These are phyloP conservation scores for Phytophthora syringae DNA, from an alignment of 352 stramenopile genomes.

Conservation along the genomic window DNA sequence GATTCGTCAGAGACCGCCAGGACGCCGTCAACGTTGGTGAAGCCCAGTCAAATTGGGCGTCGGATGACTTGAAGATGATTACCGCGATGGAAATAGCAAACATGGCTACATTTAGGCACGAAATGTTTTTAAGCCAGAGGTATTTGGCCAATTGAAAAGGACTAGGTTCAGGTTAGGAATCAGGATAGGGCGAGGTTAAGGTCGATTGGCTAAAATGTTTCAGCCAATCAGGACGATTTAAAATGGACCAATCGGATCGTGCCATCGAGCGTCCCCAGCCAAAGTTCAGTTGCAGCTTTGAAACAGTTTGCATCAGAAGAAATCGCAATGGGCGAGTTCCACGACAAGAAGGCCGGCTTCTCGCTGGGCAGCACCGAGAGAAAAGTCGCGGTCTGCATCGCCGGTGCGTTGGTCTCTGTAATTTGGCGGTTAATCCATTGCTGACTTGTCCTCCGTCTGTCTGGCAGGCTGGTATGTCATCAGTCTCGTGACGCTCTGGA, in stretches of 20 bases:
- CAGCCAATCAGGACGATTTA: not conserved
- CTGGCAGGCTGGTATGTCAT: constrained; percentile 85
- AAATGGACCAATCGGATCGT: constrained; percentile 10
- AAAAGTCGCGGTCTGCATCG: constrained; percentile 71
- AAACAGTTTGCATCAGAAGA: constrained; percentile 23
- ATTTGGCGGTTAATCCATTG: not conserved
- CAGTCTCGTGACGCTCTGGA: constrained; percentile 85
- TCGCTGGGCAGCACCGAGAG: constrained; percentile 42
- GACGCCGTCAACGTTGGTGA: not conserved
- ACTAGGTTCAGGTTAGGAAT: too few relatives aligned
- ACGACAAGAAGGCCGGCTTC: constrained; percentile 38
- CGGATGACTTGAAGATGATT: constrained; percentile 18
- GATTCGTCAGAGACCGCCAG: constrained; percentile 8
- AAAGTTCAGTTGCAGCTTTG: constrained; percentile 34
- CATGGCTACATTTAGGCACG: constrained; percentile 12
- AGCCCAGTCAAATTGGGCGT: not conserved
- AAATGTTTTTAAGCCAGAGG: too few relatives aligned
- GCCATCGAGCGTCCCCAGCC: constrained; percentile 4
- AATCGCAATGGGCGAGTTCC: constrained; percentile 28
- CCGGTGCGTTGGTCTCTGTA: constrained; percentile 43
- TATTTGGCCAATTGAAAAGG: too few relatives aligned
- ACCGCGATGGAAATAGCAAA: constrained; percentile 16
- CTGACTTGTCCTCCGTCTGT: constrained; percentile 9
- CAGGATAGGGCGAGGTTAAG: too few relatives aligned
- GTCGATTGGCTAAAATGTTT: constrained; percentile 10